A percentile compares a stretch with the other conserved stretches of the same genome.
phyloP scores from a whole-genome alignment of 1,284 basidiomycete genomes.

The Heterobasidion irregulare region DNA sequence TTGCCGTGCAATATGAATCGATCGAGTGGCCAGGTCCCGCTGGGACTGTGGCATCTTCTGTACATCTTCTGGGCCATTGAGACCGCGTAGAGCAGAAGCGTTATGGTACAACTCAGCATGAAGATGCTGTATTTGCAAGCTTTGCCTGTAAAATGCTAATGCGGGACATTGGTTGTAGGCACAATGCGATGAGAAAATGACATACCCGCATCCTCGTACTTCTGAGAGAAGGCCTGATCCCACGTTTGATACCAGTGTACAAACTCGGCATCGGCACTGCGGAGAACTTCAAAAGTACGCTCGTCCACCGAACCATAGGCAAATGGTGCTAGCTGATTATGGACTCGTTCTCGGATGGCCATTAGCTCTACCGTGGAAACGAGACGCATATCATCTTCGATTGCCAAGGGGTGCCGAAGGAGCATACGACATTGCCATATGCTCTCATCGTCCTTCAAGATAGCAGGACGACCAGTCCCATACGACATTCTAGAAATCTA shows the following conservation, averaged over 20 bases:
- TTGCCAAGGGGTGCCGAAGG: slow-evolving; percentile 81
- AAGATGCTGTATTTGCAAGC: slow-evolving; percentile 70
- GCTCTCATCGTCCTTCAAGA: slow-evolving; percentile 86
- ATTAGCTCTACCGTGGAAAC: slow-evolving; percentile 87
- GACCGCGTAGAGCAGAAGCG: slow-evolving; percentile 67
- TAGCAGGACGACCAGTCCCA: slow-evolving; percentile 86
- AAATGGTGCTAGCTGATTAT: slow-evolving; percentile 56
- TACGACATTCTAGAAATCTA: slow-evolving; percentile 65
- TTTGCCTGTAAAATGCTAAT: slow-evolving; percentile 75
- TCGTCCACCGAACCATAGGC: slow-evolving; percentile 63
- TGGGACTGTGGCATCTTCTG: slow-evolving; percentile 67
- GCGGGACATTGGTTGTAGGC: slow-evolving; percentile 6
- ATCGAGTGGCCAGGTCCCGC: slow-evolving; percentile 59
- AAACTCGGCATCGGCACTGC: slow-evolving; percentile 60
- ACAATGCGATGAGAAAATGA: slow-evolving; percentile 4
- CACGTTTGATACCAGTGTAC: slow-evolving; percentile 66
- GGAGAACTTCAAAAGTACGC: slow-evolving; percentile 54
- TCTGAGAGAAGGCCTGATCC: slow-evolving; percentile 74
- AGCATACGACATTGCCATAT: slow-evolving; percentile 76
- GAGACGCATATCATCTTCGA: slow-evolving; percentile 90
- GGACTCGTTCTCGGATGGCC: slow-evolving; percentile 69
- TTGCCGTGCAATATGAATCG: slow-evolving; percentile 62
- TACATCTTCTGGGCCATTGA: slow-evolving; percentile 71
- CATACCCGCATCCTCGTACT: slow-evolving; percentile 73
- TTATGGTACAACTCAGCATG: slow-evolving; percentile 79